Evolutionary conservation across 257 asterid species (phyloP).

Genomic region (Petunia secreta): DNA sequence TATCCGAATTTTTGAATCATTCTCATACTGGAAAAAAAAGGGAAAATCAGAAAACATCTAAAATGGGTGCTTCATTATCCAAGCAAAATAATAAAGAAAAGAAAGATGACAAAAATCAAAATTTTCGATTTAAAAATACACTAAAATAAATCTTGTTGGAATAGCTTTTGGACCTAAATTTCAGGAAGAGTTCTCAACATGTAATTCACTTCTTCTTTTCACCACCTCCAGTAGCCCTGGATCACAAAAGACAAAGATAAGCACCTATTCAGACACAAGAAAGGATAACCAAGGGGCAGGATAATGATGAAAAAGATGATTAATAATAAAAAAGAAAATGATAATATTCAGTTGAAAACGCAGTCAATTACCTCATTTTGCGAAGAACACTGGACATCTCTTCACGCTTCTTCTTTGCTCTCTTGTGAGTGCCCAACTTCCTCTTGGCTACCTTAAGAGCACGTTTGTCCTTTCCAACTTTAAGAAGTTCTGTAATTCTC

Average conservation of each 20-base stretch:
- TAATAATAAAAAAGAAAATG: too few relatives aligned
- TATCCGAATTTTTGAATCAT: background rate
- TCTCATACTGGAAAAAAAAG: background rate
- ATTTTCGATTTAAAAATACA: background rate
- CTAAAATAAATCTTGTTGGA: background rate
- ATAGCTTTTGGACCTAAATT: background rate
- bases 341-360: background rate
- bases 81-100: too few relatives aligned
- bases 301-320: background rate
- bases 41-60: background rate
- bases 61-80: background rate
- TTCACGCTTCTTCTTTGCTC: conserved; percentile 63
- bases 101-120: background rate
- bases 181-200: background rate
- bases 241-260: conserved; percentile 9
- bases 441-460: conserved; percentile 56
- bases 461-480: conserved; percentile 59
- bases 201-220: conserved; percentile 40
- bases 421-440: conserved; percentile 60
- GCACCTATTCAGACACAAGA: background rate
- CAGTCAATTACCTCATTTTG: conserved; percentile 44
- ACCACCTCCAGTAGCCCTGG: conserved; percentile 47
- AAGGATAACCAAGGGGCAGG: too few relatives aligned
- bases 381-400: conserved; percentile 60
- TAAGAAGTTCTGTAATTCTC: conserved; percentile 57